Conservation (phyloP, 106 monocot species). For the Dendrobium nobile region DNA sequence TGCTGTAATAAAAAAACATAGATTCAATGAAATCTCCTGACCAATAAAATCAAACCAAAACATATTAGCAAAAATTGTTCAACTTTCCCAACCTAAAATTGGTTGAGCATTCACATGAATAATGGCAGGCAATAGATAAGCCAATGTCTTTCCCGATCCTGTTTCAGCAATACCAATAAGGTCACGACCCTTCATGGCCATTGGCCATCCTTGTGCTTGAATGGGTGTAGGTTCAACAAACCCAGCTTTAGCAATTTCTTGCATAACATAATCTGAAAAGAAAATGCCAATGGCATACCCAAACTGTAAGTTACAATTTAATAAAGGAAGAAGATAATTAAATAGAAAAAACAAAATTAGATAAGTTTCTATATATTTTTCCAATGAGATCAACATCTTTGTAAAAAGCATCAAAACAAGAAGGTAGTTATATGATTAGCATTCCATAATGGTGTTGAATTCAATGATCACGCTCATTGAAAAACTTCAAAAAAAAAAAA, state of each 20-base stretch:
- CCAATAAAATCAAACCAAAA: not conserved
- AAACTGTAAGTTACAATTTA: not conserved
- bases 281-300: not conserved
- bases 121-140: conserved; percentile 90
- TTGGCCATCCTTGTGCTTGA: conserved; percentile 99
- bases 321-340: not conserved
- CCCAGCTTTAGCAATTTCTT: conserved; percentile 87
- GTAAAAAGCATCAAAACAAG: not conserved
- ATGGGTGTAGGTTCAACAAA: conserved; percentile 97
- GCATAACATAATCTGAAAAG: conserved; percentile 83
- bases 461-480: not conserved
- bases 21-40: not conserved
- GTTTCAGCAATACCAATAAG: conserved; percentile 99
- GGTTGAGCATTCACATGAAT: conserved; percentile 99
- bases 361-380: not conserved
- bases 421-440: not conserved
- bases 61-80: not conserved
- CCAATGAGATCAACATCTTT: not conserved
- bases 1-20: conserved; percentile 29
- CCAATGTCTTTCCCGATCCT: conserved; percentile 96
- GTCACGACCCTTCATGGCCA: conserved; percentile 96
- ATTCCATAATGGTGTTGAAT: not conserved
- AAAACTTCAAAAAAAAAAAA: not conserved
- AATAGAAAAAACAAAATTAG: not conserved
- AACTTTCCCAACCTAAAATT: conserved; percentile 60